Evolutionary conservation across 805 yeast genomes (phyloP).

Genomic region (Candida oleophila): DNA sequence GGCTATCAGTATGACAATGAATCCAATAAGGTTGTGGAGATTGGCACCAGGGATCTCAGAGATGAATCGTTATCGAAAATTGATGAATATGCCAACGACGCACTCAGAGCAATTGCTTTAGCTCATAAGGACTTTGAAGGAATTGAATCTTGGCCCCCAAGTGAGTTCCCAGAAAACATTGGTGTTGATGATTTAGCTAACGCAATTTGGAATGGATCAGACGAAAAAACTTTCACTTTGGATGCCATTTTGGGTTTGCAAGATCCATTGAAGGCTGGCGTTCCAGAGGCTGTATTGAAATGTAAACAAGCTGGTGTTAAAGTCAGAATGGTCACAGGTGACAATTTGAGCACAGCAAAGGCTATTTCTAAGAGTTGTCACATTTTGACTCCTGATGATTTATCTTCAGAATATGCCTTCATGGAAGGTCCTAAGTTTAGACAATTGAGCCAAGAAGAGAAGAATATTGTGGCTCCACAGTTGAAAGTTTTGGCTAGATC

Average conservation of each 20-base stretch:
- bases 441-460: slow-evolving; percentile 54
- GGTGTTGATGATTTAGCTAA: slow-evolving; percentile 19
- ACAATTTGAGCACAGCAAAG: slow-evolving; percentile 84
- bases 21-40: slow-evolving; percentile 25
- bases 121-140: slow-evolving; percentile 71
- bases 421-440: slow-evolving; percentile 96
- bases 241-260: slow-evolving; percentile 88
- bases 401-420: slow-evolving; percentile 53
- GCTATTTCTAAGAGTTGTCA: slow-evolving; percentile 89
- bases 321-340: slow-evolving; percentile 98
- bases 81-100: slow-evolving; percentile 66
- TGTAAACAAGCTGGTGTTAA: slow-evolving; percentile 91
- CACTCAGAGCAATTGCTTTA: slow-evolving; percentile 85
- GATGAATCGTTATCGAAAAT: slow-evolving; percentile 30
- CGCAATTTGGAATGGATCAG: slow-evolving; percentile 24
- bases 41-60: slow-evolving; percentile 29
- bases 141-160: slow-evolving; percentile 65
- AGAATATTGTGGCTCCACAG: slow-evolving; percentile 63
- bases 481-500: slow-evolving; percentile 89
- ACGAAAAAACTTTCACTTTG: slow-evolving; percentile 40
- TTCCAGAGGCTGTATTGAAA: slow-evolving; percentile 79
- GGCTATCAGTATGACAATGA: slow-evolving; percentile 31
- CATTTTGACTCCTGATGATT: slow-evolving; percentile 56
- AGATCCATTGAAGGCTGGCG: slow-evolving; percentile 92
- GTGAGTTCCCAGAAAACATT: slow-evolving; percentile 32